Evolutionary conservation across 169 alveolate genomes (phyloP), one percentile per base, ranked within the genome.

Genomic region (Plasmodium gonderi): DNA sequence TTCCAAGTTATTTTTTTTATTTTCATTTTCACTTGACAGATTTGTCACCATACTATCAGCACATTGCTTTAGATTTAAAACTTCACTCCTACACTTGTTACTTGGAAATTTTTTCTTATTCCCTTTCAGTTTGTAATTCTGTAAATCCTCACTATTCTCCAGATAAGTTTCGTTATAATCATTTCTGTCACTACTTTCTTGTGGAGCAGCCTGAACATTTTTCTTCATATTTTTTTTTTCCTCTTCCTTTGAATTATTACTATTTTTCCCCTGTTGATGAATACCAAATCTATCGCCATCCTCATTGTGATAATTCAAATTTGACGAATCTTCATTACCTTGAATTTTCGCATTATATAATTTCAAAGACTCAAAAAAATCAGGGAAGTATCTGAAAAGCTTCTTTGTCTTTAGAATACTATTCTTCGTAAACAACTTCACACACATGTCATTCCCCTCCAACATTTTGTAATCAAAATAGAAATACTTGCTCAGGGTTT

Each of bases 381-480:
- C 38, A 1, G 80, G 79, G 47, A 54, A 75, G n/a, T 75, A 64
- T 3, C 23, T 11, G 33, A 87, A 75, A 9, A 87, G 36, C 45
- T 87, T 54, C 40, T 74, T 87, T 9, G 33, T 65, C 67, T 76
- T 74, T 20, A 12, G 11, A 0, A 74, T 36, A 65, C 68, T 64
- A 29, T 87, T 17, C 36, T 87, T 47, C 47, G 89, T 87, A 33
- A 87, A 87, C 12, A 87, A 51, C 68, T 87, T 87, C 17, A 76
- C 87, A 60, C 33, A 14, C 51, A 87, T 29, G 67, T 67, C 78
- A 51, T 87, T 87, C 6, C 45, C 85, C 33, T 87, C 89, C 47
- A 87, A 75, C 33, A 87, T 54, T 75, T 54, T 75, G 68, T 87
- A 87, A 87, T 87, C 93, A 20, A 74, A 75, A 51, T 74, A 75